These are phyloP conservation scores for Jamesozyma jinghongensis DNA, from an alignment of 805 yeast genomes.

Conservation along the genomic window DNA sequence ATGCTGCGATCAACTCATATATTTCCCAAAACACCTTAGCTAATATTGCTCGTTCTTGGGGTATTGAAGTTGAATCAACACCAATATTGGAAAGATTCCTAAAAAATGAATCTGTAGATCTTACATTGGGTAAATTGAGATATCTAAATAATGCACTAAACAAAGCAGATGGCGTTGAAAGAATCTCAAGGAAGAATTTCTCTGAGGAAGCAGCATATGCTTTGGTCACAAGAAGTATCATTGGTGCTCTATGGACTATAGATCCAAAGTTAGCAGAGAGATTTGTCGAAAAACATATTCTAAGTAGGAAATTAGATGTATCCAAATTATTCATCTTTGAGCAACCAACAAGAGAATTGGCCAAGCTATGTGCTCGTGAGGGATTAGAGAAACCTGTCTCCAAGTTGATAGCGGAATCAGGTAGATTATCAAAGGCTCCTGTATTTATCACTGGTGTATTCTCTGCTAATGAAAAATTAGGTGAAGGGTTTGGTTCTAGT, in stretches of 20 bases:
- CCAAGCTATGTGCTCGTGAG: conserved; percentile 68
- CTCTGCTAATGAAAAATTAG: conserved; percentile 70
- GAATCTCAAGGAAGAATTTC: conserved; percentile 34
- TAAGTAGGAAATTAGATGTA: conserved; percentile 75
- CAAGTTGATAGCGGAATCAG: conserved; percentile 85
- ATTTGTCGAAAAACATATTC: conserved; percentile 65
- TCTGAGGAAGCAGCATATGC: conserved; percentile 38
- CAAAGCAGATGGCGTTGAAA: conserved; percentile 43
- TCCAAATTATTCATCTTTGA: conserved; percentile 67
- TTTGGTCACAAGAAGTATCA: conserved; percentile 67
- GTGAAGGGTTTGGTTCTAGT: conserved; percentile 91
- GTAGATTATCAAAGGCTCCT: conserved; percentile 76
- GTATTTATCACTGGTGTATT: conserved; percentile 88
- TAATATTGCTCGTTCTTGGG: conserved; percentile 73
- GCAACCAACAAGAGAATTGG: conserved; percentile 78
- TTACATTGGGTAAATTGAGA: conserved; percentile 63
- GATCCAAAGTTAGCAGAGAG: conserved; percentile 50
- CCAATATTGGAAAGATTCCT: conserved; percentile 57
- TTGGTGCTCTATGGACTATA: conserved; percentile 60
- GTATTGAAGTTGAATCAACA: conserved; percentile 68
- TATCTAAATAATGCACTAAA: conserved; percentile 29
- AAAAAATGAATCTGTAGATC: conserved; percentile 56
- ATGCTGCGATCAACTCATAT: conserved; percentile 67
- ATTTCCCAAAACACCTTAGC: conserved; percentile 58
- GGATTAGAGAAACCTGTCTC: conserved; percentile 66